These are phyloP conservation scores for Lenzites betulinus DNA, from an alignment of 768 basidiomycete genomes.

Conservation along the genomic window DNA sequence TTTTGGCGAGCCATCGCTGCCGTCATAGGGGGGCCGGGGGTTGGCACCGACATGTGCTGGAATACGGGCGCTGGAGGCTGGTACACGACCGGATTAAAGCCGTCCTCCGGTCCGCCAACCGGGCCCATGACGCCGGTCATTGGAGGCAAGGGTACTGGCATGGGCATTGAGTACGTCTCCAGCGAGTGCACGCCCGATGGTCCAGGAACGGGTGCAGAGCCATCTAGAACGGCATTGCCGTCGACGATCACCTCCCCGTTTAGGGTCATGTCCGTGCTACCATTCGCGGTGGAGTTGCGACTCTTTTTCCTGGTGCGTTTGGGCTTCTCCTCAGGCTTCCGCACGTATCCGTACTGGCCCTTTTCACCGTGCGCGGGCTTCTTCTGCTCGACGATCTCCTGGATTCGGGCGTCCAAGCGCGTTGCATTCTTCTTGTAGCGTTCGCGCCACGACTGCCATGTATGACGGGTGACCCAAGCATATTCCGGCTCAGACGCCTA, in stretches of 20 bases:
- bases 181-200: constrained; percentile 9
- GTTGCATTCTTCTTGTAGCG: constrained; percentile 82
- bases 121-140: constrained; percentile 18
- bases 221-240: neutral
- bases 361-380: constrained; percentile 72
- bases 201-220: neutral
- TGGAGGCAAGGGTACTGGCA: constrained; percentile 21
- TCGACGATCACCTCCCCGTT: neutral
- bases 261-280: neutral
- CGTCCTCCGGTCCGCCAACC: constrained; percentile 12
- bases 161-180: constrained; percentile 22
- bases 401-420: constrained; percentile 66
- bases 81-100: constrained; percentile 17
- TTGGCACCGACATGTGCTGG: constrained; percentile 18
- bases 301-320: constrained; percentile 38
- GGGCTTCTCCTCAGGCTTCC: constrained; percentile 68
- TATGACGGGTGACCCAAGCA: constrained; percentile 79
- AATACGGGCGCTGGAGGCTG: constrained; percentile 14
- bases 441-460: constrained; percentile 91
- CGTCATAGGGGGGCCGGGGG: constrained; percentile 28
- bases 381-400: constrained; percentile 67
- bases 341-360: constrained; percentile 82
- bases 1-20: constrained; percentile 40
- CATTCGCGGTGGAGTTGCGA: constrained; percentile 10
- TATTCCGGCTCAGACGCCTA: constrained; percentile 72